Base-by-base conservation (phyloP, 768 basidiomycete genomes). In the Auriculariales sp. region DNA sequence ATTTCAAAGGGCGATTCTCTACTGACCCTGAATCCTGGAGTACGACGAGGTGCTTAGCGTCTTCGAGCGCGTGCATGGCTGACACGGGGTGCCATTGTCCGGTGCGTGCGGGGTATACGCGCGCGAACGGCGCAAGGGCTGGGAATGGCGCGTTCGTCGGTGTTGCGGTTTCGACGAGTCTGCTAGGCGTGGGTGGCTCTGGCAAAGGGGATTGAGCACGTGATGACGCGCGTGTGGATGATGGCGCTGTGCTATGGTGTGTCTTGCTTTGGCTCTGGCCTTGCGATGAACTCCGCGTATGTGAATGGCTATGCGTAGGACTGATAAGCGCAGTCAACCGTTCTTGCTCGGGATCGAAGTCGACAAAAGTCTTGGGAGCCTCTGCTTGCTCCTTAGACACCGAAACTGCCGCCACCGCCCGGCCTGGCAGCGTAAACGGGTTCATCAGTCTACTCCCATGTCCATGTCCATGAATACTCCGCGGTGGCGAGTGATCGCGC, bases 261-360 rank as follows among this genome's bases (percentile, higher is more conserved):
- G n/a, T n/a, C n/a, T n/a, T n/a, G n/a, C n/a, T n/a, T n/a, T n/a
- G n/a, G n/a, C n/a, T n/a, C n/a, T n/a, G n/a, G n/a, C n/a, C n/a
- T n/a, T n/a, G n/a, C n/a, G n/a, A n/a, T n/a, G n/a, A n/a, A n/a
- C n/a, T n/a, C n/a, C n/a, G n/a, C n/a, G n/a, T n/a, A n/a, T n/a
- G n/a, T n/a, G n/a, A n/a, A n/a, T n/a, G n/a, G n/a, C n/a, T n/a
- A n/a, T n/a, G n/a, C n/a, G n/a, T n/a, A n/a, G n/a, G n/a, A n/a
- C n/a, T n/a, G 28, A 90, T 62, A 58, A 90, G 69, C 30, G 78
- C 81, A 59, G 83, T 86, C 53, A 90, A 68, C 55, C 78, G 80
- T 49, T 79, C 81, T 2, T 80, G 71, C 58, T 90, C 87, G 36
- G 87, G 83, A 2, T 89, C 87, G 50, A 79, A 86, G 58, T 90